A percentile compares a stretch with the other conserved stretches of the same genome.
Conservation (phyloP, 2,329 filamentous ascomycete species). For the Diplodia scrobiculata region DNA sequence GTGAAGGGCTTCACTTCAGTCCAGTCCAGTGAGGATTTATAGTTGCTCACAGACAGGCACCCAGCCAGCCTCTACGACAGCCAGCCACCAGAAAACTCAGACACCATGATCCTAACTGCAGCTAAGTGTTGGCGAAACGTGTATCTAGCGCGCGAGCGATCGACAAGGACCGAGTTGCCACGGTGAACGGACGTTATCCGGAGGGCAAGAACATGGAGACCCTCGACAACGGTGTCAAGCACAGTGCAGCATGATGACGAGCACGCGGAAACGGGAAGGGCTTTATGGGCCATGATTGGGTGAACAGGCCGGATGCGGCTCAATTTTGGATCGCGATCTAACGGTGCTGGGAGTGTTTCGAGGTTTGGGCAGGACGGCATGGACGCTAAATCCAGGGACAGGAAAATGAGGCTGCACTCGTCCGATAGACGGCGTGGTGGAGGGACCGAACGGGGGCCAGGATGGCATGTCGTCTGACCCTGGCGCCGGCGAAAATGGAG, state of each 20-base stretch:
- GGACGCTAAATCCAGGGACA: not conserved
- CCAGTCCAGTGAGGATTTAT: slow-evolving; percentile 14
- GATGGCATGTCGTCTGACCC: slow-evolving; percentile 16
- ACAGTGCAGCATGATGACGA: not conserved
- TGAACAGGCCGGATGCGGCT: slow-evolving; percentile 5
- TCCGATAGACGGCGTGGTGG: not conserved
- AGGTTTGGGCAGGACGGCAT: slow-evolving; percentile 7
- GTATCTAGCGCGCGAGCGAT: not conserved
- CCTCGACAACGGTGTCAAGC: not conserved
- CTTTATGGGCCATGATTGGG: not conserved
- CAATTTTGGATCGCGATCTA: not conserved
- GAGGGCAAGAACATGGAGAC: slow-evolving; percentile 6
- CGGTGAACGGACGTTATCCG: not conserved
- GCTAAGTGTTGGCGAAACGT: not conserved
- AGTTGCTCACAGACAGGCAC: not conserved
- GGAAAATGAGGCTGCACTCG: slow-evolving; percentile 10
- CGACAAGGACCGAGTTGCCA: slow-evolving; percentile 1
- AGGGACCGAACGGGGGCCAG: not conserved
- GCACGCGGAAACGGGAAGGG: not conserved
- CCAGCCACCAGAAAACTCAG: slow-evolving; percentile 1
- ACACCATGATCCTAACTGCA: slow-evolving; percentile 5
- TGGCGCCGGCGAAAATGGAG: not conserved
- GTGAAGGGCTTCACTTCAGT: not conserved
- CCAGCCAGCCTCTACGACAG: not conserved
- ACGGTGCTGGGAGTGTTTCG: slow-evolving; percentile 11